Evolutionary conservation across 768 basidiomycete genomes (phyloP).

Genomic region (Candolleomyces aberdarensis): DNA sequence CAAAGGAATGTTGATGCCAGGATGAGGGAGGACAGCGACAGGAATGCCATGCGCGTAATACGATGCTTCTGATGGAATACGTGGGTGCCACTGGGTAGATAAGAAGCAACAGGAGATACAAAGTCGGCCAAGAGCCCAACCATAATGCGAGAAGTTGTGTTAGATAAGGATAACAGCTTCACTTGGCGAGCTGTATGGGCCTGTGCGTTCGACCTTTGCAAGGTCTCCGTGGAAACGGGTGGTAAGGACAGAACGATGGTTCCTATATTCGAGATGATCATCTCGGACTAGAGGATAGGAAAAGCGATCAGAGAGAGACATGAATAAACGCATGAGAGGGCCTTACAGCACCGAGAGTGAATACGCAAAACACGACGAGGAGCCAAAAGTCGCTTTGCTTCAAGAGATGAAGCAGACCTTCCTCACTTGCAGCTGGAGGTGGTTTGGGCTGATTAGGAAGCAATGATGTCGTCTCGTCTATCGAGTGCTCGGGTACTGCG

Average conservation of each 20-base stretch:
- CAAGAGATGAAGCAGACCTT: constrained; percentile 39
- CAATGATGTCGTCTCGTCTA: constrained; percentile 33
- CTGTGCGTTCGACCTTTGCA: constrained; percentile 22
- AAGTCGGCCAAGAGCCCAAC: constrained; percentile 72
- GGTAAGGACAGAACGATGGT: constrained; percentile 69
- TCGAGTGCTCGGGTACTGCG: background rate
- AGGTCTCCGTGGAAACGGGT: constrained; percentile 16
- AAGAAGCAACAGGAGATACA: constrained; percentile 58
- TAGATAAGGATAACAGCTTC: constrained; percentile 63
- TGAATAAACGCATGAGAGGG: background rate
- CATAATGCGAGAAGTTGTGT: constrained; percentile 67
- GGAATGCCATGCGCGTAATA: constrained; percentile 62
- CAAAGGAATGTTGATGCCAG: constrained; percentile 53
- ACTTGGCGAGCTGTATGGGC: constrained; percentile 61
- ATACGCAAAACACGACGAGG: constrained; percentile 46
- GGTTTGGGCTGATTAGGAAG: constrained; percentile 11
- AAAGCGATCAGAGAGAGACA: background rate
- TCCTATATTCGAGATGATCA: constrained; percentile 82
- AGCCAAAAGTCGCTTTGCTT: constrained; percentile 63
- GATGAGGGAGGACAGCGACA: constrained; percentile 45
- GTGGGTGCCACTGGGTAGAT: constrained; percentile 32
- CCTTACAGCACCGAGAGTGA: constrained; percentile 70
- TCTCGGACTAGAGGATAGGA: constrained; percentile 52
- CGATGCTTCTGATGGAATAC: constrained; percentile 45
- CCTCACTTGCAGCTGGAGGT: constrained; percentile 4